phyloP scores from a whole-genome alignment of 73 alveolate species.

The Paramecium sonneborni region DNA sequence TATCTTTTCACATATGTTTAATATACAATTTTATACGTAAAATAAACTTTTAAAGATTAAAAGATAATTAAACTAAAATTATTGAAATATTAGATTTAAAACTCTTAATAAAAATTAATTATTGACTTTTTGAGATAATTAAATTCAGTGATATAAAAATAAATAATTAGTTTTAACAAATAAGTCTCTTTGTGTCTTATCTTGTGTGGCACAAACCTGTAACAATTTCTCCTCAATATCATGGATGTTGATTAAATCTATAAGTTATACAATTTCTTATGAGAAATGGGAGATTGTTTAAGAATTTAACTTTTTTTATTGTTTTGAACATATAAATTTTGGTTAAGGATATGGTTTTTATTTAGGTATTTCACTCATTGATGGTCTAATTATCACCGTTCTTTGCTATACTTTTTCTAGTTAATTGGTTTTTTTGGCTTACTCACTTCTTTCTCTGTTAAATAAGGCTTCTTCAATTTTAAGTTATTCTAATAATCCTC shows the following conservation, averaged over 20 bases:
- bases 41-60: no score
- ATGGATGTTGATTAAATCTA: not conserved
- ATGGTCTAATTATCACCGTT: not conserved
- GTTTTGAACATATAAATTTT: not conserved
- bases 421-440: not conserved
- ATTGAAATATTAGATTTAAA: no score
- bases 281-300: not conserved
- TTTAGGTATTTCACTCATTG: not conserved
- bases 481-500: not conserved
- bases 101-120: not conserved
- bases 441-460: not conserved
- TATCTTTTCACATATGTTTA: no score
- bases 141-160: slow-evolving; percentile 2
- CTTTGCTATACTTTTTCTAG: not conserved
- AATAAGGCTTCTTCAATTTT: slow-evolving; percentile 2
- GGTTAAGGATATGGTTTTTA: slow-evolving; percentile 15
- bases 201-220: not conserved
- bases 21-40: no score
- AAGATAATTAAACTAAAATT: no score
- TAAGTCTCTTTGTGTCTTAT: not conserved
- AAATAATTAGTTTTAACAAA: not conserved
- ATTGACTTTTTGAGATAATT: slow-evolving; percentile 51
- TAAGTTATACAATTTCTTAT: not conserved
- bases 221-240: not conserved
- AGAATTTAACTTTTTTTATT: not conserved